Percentiles rank a stretch among this genome's conserved stretches.
Conservation (phyloP, 139 green algal species). For the Closterium sp. region DNA sequence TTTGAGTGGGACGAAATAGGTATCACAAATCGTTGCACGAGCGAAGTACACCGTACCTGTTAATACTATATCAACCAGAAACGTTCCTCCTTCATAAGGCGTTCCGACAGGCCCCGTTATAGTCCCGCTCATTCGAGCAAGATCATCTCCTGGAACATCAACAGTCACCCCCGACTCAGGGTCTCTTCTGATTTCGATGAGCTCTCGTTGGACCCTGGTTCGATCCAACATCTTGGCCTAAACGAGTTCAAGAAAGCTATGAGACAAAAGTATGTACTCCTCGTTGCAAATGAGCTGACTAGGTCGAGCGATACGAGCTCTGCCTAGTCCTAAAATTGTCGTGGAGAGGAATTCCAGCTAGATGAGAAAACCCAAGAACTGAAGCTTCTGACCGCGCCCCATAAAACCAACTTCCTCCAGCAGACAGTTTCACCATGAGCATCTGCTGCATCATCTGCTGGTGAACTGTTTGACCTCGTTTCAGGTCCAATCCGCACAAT, state of each 20-base stretch:
- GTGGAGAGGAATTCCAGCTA: not conserved
- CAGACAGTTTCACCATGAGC: too few relatives aligned
- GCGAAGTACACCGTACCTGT: slow-evolving; percentile 14
- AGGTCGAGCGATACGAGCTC: not conserved
- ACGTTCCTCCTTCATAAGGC: slow-evolving; percentile 63
- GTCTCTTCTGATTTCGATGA: slow-evolving; percentile 33
- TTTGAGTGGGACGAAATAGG: not conserved
- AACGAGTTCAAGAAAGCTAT: not conserved
- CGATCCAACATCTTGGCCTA: slow-evolving; percentile 33
- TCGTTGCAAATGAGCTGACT: not conserved
- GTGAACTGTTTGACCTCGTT: too few relatives aligned
- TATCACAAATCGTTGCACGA: not conserved
- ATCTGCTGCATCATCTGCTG: not conserved
- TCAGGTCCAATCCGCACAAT: too few relatives aligned
- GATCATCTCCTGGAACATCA: slow-evolving; percentile 21
- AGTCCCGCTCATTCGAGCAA: slow-evolving; percentile 37
- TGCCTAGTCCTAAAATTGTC: not conserved
- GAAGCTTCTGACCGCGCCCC: too few relatives aligned
- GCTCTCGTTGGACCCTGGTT: slow-evolving; percentile 35
- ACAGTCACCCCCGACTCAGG: slow-evolving; percentile 33
- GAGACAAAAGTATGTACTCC: not conserved
- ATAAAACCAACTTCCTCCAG: too few relatives aligned
- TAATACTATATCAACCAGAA: slow-evolving; percentile 81
- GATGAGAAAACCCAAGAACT: not conserved
- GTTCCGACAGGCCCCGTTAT: slow-evolving; percentile 50